Evolutionary conservation across 2,329 filamentous ascomycete genomes (phyloP).

Genomic region (Fusarium humuli): DNA sequence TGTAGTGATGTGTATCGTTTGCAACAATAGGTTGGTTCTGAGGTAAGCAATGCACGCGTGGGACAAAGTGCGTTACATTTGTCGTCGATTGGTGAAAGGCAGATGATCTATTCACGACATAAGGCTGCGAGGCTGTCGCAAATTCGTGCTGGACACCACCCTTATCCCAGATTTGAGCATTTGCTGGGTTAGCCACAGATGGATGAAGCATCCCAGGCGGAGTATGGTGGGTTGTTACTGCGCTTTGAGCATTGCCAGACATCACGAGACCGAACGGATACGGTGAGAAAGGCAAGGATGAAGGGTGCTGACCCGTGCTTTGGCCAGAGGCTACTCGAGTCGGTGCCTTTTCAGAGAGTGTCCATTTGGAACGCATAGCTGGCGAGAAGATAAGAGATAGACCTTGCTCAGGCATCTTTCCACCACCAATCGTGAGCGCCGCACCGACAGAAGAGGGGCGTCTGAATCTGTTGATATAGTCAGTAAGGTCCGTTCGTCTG

Average conservation of each 20-base stretch:
- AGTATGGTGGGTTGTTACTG: background rate
- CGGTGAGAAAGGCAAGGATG: constrained; percentile 5
- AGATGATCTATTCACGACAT: background rate
- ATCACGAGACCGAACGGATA: constrained; percentile 11
- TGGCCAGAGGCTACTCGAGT: background rate
- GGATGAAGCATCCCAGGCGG: constrained; percentile 21
- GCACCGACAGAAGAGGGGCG: constrained; percentile 43
- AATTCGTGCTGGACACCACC: constrained; percentile 21
- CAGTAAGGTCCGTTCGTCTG: background rate
- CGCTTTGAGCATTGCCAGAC: background rate
- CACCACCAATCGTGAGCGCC: constrained; percentile 42
- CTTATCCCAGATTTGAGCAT: constrained; percentile 1
- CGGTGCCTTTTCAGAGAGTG: constrained; percentile 3
- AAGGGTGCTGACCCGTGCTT: constrained; percentile 2
- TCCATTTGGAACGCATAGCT: constrained; percentile 51
- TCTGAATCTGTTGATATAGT: constrained; percentile 41
- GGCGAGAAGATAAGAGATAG: constrained; percentile 47
- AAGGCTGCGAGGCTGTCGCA: constrained; percentile 9
- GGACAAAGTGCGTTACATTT: constrained; percentile 2
- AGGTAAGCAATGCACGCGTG: background rate
- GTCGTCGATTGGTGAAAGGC: constrained; percentile 1
- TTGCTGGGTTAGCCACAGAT: constrained; percentile 11
- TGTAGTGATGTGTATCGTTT: background rate
- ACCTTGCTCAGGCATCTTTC: constrained; percentile 43
- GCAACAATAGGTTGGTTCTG: background rate